Percentiles rank a stretch among this genome's conserved stretches.
phyloP scores from a whole-genome alignment of 1,139 yeast genomes.

The Chernovozyma aurita region DNA sequence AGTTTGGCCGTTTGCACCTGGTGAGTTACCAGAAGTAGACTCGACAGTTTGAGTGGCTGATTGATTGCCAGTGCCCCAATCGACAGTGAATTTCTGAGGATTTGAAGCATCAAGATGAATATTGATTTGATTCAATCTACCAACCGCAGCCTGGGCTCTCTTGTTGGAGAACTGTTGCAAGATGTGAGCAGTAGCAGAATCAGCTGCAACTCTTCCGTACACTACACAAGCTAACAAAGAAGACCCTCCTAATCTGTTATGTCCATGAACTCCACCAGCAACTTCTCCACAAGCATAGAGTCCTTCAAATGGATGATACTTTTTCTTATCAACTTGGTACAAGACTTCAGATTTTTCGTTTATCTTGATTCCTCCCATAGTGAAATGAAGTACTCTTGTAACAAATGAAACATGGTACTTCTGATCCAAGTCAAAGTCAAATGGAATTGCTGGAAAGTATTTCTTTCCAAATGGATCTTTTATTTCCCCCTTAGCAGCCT shows the following conservation, averaged over 20 bases:
- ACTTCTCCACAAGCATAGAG: conserved; percentile 77
- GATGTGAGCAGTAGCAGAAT: conserved; percentile 32
- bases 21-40: not conserved
- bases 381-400: conserved; percentile 78
- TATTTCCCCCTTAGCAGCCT: conserved; percentile 39
- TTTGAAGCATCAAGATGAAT: conserved; percentile 36
- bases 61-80: conserved; percentile 16
- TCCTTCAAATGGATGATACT: conserved; percentile 45
- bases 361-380: conserved; percentile 82
- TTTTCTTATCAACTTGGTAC: conserved; percentile 25
- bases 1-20: conserved; percentile 1
- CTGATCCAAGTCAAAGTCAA: conserved; percentile 24
- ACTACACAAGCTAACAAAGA: conserved; percentile 78
- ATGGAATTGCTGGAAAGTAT: conserved; percentile 49
- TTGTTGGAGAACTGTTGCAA: conserved; percentile 25
- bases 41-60: not conserved
- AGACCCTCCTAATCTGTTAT: conserved; percentile 73
- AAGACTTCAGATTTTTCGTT: conserved; percentile 56
- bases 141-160: conserved; percentile 16
- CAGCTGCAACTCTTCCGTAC: conserved; percentile 65
- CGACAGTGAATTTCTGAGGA: conserved; percentile 27
- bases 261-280: conserved; percentile 82
- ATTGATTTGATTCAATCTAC: conserved; percentile 39
- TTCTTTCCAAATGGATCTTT: conserved; percentile 48
- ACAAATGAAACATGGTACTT: conserved; percentile 50